Percentiles rank a stretch among this genome's conserved stretches.
Evolutionary conservation across 805 yeast species (phyloP).

Genomic region (Ogataea wickerhamii): DNA sequence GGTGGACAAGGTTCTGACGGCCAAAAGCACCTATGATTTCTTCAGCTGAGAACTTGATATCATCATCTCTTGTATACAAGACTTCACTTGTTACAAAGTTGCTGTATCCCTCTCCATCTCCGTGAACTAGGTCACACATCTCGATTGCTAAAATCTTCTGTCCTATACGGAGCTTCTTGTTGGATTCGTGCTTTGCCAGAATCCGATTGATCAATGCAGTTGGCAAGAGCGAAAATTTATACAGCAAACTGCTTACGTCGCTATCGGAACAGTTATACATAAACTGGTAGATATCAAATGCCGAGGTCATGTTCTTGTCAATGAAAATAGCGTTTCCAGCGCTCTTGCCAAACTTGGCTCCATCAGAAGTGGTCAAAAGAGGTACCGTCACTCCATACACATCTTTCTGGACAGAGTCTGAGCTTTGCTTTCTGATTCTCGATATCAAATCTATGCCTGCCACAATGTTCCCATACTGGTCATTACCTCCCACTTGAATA

Average conservation of each 20-base stretch:
- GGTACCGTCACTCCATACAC: constrained; percentile 87
- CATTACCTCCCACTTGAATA: constrained; percentile 92
- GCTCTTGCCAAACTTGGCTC: constrained; percentile 93
- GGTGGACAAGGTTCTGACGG: constrained; percentile 51
- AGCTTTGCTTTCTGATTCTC: constrained; percentile 39
- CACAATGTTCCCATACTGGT: constrained; percentile 97
- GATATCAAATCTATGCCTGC: constrained; percentile 90
- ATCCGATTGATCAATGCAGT: constrained; percentile 51
- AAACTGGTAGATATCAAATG: constrained; percentile 82
- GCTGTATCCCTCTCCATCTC: constrained; percentile 66
- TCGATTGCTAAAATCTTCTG: constrained; percentile 79
- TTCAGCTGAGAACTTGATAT: constrained; percentile 41
- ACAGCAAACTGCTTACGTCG: constrained; percentile 65
- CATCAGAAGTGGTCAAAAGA: constrained; percentile 77
- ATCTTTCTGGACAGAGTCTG: constrained; percentile 14
- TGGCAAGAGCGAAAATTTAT: constrained; percentile 78
- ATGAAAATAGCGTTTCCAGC: constrained; percentile 96
- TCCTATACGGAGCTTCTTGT: constrained; percentile 66
- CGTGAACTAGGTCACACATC: constrained; percentile 84
- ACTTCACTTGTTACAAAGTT: constrained; percentile 66
- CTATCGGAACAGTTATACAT: constrained; percentile 77
- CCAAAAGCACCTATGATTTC: constrained; percentile 54
- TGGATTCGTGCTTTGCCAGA: constrained; percentile 46
- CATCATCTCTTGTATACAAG: constrained; percentile 40
- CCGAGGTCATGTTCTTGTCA: constrained; percentile 66